Base-by-base conservation (phyloP, 768 basidiomycete species). In the Lyophyllum atratum region DNA sequence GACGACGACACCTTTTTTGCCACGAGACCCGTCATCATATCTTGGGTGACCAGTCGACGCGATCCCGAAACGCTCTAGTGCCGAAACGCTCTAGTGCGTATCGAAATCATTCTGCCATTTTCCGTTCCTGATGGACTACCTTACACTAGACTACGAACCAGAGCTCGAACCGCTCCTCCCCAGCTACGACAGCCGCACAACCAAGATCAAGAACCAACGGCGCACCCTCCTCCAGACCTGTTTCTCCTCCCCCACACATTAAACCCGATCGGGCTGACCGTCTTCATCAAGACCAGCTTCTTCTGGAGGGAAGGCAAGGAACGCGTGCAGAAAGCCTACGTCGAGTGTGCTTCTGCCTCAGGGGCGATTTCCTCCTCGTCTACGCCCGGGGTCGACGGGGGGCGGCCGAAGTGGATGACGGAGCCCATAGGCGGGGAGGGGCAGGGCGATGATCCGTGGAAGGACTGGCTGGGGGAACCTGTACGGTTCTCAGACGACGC, bases 241-340 rank as follows among this genome's bases (percentile, higher is more conserved):
- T 72, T n/a, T 76, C 77, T 0, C 77, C 75, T 15, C 96, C 95
- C 1, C 96, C 95, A 0, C 96, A 98, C 66, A 78, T 98, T 95
- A 0, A 87, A 86, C 55, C 90, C 90, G 69, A 85, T 99, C 50
- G 93, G 96, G 6, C 73, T 89, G 57, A 89, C 76, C 56, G 74
- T 98, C 71, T 90, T 98, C 66, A 93, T 76, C 60, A 85, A 85
- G 57, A 97, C 95, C 4, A 92, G 87, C 63, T 83, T 86, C 2
- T 85, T 95, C 50, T 97, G 91, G 93, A 90, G 85, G 62, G 83
- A 88, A 57, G 87, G 93, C 8, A 92, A 85, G 68, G 91, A 90
- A 69, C 83, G 78, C 55, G 89, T 91, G 1, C 80, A 85, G 69
- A 93, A 92, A 70, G 88, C 78, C 4, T 92, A 94, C 54, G 95